A percentile compares a stretch with the other conserved stretches of the same genome.
Conservation (phyloP, 2,329 filamentous ascomycete species). For the Cladorrhinum sp. region DNA sequence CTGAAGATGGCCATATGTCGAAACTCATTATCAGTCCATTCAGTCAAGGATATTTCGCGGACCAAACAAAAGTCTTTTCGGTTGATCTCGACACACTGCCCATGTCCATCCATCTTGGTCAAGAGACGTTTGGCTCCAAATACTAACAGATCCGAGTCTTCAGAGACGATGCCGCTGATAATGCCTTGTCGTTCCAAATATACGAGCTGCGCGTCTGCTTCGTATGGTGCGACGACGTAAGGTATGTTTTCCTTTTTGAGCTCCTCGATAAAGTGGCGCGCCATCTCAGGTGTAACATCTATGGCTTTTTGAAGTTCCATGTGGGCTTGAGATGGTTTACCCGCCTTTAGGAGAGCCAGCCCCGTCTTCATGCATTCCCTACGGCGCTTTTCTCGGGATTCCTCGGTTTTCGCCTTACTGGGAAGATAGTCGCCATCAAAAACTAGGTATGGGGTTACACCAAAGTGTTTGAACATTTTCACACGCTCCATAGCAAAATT, state of each 20-base stretch:
- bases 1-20: slow-evolving; percentile 94
- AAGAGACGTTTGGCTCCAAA: slow-evolving; percentile 89
- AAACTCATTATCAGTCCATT: slow-evolving; percentile 90
- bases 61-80: slow-evolving; percentile 85
- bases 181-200: slow-evolving; percentile 86
- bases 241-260: slow-evolving; percentile 75
- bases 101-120: slow-evolving; percentile 92
- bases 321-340: slow-evolving; percentile 76
- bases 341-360: slow-evolving; percentile 75
- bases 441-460: slow-evolving; percentile 88
- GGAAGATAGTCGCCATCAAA: slow-evolving; percentile 96
- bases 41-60: slow-evolving; percentile 81
- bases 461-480: slow-evolving; percentile 90
- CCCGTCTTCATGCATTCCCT: slow-evolving; percentile 74
- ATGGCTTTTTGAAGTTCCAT: slow-evolving; percentile 91
- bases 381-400: slow-evolving; percentile 69
- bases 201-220: slow-evolving; percentile 94
- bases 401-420: slow-evolving; percentile 86
- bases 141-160: slow-evolving; percentile 93
- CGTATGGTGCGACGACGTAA: slow-evolving; percentile 94
- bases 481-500: slow-evolving; percentile 88
- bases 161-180: slow-evolving; percentile 84
- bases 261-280: slow-evolving; percentile 84
- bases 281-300: slow-evolving; percentile 96
- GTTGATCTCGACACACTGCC: slow-evolving; percentile 88